phyloP scores from a whole-genome alignment of 2,329 filamentous ascomycete genomes.

The Sclerotinia subarctica region DNA sequence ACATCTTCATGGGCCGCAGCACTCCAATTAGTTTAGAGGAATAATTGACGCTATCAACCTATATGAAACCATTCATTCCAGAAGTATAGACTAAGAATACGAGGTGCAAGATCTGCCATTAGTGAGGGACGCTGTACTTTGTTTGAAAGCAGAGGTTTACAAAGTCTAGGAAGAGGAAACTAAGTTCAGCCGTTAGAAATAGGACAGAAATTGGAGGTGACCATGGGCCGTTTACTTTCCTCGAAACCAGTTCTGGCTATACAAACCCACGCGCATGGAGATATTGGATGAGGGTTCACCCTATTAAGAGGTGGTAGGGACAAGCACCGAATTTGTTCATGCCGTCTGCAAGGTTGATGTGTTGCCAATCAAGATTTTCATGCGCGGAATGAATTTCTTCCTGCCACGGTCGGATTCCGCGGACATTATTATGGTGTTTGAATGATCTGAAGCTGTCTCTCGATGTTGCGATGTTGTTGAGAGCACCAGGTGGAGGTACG shows the following conservation, averaged over 20 bases:
- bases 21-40: too few relatives aligned
- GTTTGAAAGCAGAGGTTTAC: background rate
- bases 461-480: background rate
- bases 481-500: background rate
- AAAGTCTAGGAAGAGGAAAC: background rate
- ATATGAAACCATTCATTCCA: background rate
- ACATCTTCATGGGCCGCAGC: background rate
- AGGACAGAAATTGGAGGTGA: background rate
- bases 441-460: background rate
- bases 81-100: background rate
- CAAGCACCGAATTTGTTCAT: background rate
- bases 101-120: background rate
- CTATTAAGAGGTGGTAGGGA: background rate
- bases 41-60: background rate
- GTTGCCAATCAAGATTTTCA: background rate
- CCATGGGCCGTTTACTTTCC: background rate
- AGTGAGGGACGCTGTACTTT: background rate
- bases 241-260: background rate
- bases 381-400: background rate
- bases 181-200: background rate
- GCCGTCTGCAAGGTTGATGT: background rate
- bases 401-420: background rate
- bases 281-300: background rate
- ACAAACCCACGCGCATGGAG: background rate
- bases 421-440: background rate